A percentile compares a stretch with the other conserved stretches of the same genome.
Conservation (phyloP, 352 stramenopile species). For the Hyaloperonospora brassicae region DNA sequence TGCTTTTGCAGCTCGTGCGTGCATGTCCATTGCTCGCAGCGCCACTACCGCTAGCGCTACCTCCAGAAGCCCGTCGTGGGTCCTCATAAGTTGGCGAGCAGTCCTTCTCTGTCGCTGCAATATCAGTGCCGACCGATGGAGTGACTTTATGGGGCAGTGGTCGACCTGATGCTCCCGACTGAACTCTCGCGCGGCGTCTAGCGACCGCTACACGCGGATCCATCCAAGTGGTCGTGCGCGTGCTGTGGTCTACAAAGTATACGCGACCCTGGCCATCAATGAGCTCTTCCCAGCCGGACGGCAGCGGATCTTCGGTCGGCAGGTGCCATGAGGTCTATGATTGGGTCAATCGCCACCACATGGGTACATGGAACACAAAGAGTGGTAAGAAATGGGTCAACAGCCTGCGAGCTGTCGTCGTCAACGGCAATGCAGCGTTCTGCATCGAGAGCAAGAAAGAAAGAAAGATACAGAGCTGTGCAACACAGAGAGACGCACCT, state of each 20-base stretch:
- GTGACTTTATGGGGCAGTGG: constrained; percentile 5
- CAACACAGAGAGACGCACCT: constrained; percentile 33
- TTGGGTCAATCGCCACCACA: constrained; percentile 1
- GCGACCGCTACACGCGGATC: constrained; percentile 51
- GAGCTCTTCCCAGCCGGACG: constrained; percentile 72
- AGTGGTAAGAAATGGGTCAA: constrained; percentile 2
- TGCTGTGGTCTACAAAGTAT: constrained; percentile 82
- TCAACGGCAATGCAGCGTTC: too few species aligned
- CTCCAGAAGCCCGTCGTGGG: constrained; percentile 7
- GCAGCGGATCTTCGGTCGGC: constrained; percentile 57
- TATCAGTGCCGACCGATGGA: neutral
- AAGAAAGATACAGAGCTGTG: neutral
- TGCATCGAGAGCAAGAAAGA: neutral
- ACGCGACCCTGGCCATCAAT: constrained; percentile 62
- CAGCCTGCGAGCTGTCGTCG: neutral
- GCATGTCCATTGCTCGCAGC: constrained; percentile 8
- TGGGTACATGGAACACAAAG: constrained; percentile 1
- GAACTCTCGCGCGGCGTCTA: constrained; percentile 13
- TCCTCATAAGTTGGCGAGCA: constrained; percentile 21
- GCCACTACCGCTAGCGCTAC: constrained; percentile 8
- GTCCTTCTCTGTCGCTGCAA: neutral
- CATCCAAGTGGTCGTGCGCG: constrained; percentile 67
- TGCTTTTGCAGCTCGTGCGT: constrained; percentile 17
- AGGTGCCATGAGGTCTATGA: constrained; percentile 73
- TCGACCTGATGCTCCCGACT: constrained; percentile 13